Evolutionary conservation across 2,329 filamentous ascomycete species (phyloP).

Genomic region (Talaromyces rugulosus): DNA sequence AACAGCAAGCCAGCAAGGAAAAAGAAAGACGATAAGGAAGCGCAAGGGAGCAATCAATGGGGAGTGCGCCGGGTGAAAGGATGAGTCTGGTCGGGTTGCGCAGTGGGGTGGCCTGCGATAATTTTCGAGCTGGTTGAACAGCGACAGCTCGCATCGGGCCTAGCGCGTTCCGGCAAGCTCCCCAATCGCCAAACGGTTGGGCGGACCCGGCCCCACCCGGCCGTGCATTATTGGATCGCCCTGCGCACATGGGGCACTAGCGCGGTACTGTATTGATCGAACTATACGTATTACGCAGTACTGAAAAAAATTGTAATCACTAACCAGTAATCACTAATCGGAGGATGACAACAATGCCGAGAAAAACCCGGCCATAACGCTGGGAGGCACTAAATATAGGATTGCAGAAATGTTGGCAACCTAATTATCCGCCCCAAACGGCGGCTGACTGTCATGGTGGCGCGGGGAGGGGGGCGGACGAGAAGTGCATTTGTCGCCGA

Average conservation of each 20-base stretch:
- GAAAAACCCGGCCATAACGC: background rate
- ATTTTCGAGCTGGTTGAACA: constrained; percentile 28
- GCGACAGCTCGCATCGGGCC: constrained; percentile 27
- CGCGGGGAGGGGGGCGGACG: background rate
- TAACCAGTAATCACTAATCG: background rate
- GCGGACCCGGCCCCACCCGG: constrained; percentile 18
- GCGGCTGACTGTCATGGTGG: background rate
- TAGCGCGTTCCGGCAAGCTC: constrained; percentile 25
- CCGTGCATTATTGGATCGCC: constrained; percentile 9
- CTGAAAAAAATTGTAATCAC: background rate
- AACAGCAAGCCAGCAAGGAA: background rate
- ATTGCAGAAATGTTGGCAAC: background rate
- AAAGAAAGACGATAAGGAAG: background rate
- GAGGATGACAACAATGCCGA: background rate
- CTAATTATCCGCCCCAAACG: background rate
- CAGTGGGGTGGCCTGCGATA: constrained; percentile 5
- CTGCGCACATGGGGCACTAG: constrained; percentile 10
- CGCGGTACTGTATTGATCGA: background rate
- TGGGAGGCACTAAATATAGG: background rate
- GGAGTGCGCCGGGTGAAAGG: background rate
- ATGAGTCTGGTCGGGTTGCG: background rate
- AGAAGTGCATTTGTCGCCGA: background rate
- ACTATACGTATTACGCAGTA: background rate
- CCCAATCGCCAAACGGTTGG: constrained; percentile 36
- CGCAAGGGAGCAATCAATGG: background rate